A percentile compares a stretch with the other conserved stretches of the same genome.
Evolutionary conservation across 2,329 filamentous ascomycete genomes (phyloP).

Genomic region (Paraphoma chrysanthemicola): DNA sequence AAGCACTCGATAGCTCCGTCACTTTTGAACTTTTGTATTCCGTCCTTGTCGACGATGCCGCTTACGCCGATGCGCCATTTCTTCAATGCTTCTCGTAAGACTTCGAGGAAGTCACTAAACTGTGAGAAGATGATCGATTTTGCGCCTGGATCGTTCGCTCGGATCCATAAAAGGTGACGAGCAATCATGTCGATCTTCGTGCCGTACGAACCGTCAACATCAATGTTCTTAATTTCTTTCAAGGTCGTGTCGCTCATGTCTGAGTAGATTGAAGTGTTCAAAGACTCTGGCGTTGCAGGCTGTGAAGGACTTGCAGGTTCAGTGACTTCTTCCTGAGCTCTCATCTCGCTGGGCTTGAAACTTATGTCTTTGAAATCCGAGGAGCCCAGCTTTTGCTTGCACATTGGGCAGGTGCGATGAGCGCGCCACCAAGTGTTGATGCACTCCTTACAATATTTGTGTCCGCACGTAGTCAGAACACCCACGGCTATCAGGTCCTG

Average conservation of each 20-base stretch:
- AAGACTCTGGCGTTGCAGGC: constrained; percentile 31
- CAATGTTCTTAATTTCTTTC: constrained; percentile 80
- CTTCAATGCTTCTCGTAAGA: constrained; percentile 73
- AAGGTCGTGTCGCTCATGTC: constrained; percentile 75
- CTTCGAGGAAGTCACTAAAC: constrained; percentile 79
- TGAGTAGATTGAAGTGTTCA: constrained; percentile 71
- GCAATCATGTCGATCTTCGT: constrained; percentile 82
- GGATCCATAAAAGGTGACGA: constrained; percentile 83
- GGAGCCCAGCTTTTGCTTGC: constrained; percentile 71
- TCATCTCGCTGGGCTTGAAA: constrained; percentile 76
- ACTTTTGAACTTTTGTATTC: constrained; percentile 77
- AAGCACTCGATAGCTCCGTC: constrained; percentile 81
- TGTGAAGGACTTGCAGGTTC: constrained; percentile 21
- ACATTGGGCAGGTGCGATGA: constrained; percentile 81
- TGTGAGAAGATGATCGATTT: constrained; percentile 97
- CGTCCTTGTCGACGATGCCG: constrained; percentile 71
- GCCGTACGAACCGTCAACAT: constrained; percentile 77
- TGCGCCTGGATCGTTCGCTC: constrained; percentile 80
- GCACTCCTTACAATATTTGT: constrained; percentile 87
- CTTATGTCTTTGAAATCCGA: constrained; percentile 85
- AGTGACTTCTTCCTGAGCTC: constrained; percentile 66
- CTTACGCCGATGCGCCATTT: constrained; percentile 76
- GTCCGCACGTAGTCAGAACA: constrained; percentile 84
- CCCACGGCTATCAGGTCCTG: constrained; percentile 78
- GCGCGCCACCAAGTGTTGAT: constrained; percentile 78